Evolutionary conservation across 805 yeast species (phyloP).

Genomic region (Scheffersomyces amazonensis): DNA sequence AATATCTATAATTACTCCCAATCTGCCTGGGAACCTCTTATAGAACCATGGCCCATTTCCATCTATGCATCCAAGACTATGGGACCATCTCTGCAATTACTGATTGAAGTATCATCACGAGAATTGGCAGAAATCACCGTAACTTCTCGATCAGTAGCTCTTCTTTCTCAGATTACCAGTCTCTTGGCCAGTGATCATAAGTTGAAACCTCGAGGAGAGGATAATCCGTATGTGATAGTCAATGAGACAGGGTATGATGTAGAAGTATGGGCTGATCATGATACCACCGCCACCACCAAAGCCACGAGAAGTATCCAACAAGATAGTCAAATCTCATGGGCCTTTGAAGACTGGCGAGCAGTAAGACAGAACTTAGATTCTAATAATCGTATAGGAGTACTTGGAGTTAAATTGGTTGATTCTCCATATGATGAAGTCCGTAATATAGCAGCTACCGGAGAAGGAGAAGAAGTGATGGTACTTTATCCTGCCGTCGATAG

Average conservation of each 20-base stretch:
- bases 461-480: constrained; percentile 77
- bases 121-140: constrained; percentile 76
- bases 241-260: constrained; percentile 85
- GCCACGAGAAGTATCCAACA: too few relatives aligned
- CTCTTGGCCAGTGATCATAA: constrained; percentile 53
- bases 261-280: constrained; percentile 76
- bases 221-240: constrained; percentile 73
- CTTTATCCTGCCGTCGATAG: constrained; percentile 59
- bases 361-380: constrained; percentile 77
- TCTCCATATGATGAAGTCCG: constrained; percentile 53
- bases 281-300: too few relatives aligned
- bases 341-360: constrained; percentile 90
- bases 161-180: constrained; percentile 65
- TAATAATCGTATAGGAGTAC: constrained; percentile 54
- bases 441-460: constrained; percentile 67
- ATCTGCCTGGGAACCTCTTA: constrained; percentile 92
- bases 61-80: constrained; percentile 57
- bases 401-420: constrained; percentile 61
- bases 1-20: constrained; percentile 85
- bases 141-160: constrained; percentile 77
- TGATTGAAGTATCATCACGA: constrained; percentile 71
- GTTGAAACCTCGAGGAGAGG: constrained; percentile 68
- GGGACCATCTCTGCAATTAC: constrained; percentile 45
- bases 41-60: constrained; percentile 85
- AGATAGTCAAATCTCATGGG: constrained; percentile 57